Percentiles rank a stretch among this genome's conserved stretches.
These are phyloP conservation scores for Hypericum androsaemum DNA, from an alignment of 345 rosid genomes.

Conservation along the genomic window DNA sequence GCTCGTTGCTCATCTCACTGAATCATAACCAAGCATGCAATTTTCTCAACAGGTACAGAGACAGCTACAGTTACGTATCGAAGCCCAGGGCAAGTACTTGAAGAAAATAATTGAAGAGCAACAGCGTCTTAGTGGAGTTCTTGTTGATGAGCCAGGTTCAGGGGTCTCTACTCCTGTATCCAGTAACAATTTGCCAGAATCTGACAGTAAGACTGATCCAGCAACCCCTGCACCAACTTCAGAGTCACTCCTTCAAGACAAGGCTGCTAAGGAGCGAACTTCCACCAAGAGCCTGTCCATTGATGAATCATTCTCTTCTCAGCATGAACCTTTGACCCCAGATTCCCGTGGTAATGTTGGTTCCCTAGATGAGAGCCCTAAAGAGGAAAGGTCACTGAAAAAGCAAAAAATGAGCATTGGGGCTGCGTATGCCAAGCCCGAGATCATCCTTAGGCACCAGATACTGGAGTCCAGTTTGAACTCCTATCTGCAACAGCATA, in stretches of 20 bases:
- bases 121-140: conserved; percentile 67
- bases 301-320: conserved; percentile 79
- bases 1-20: background rate
- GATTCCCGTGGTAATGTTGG: conserved; percentile 65
- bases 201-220: conserved; percentile 69
- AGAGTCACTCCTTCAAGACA: conserved; percentile 63
- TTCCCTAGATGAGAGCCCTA: conserved; percentile 50
- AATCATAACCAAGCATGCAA: conserved; percentile 3
- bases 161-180: conserved; percentile 32
- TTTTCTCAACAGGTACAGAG: conserved; percentile 68
- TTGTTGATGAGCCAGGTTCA: conserved; percentile 42
- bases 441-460: conserved; percentile 43
- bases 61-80: conserved; percentile 92
- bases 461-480: conserved; percentile 77
- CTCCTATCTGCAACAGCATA: conserved; percentile 40
- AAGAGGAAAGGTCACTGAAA: conserved; percentile 53
- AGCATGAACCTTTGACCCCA: conserved; percentile 75
- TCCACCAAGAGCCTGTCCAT: conserved; percentile 66
- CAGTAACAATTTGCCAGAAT: conserved; percentile 39
- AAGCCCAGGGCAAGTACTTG: conserved; percentile 93
- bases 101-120: conserved; percentile 99
- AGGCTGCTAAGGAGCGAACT: conserved; percentile 48
- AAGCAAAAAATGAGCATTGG: conserved; percentile 39
- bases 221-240: conserved; percentile 85
- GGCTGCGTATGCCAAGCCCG: conserved; percentile 35